Evolutionary conservation across 2,329 filamentous ascomycete species (phyloP), one percentile per base, ranked within the genome.

Genomic region (Penicillium sp.): DNA sequence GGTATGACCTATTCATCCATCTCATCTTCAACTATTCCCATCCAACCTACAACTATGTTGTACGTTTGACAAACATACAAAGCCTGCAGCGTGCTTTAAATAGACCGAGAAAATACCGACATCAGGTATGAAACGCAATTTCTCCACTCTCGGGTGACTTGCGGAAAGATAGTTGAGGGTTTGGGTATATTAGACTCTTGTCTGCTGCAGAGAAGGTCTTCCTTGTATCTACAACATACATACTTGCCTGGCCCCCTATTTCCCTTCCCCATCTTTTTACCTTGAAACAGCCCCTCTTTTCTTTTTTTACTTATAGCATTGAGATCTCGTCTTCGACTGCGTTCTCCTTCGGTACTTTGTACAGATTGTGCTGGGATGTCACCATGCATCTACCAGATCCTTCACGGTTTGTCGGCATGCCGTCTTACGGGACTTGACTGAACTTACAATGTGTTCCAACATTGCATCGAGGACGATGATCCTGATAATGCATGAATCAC

Each of bases 21-120:
- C 23, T 3, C 29, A 30, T 30, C 29, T 30, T 30, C 29, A 30
- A 5, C 23, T 23, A 5, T 23, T 23, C 23, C 23, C 5, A 23
- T 23, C 23, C 23, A 23, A 30, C 29, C 29, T 30, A 8, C 10
- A 30, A 8, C 7, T 30, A 8, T 2, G 4, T 9, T 30, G 32
- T 13, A 34, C 5, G 6, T 32, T 32, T 7, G 2, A 13, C 32
- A 34, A 14, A 10, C 32, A n/a, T 13, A 14, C 32, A 2, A 13
- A 9, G 11, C 8, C 29, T 34, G 32, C 32, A 34, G 10, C 2
- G 29, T 23, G 23, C 29, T n/a, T n/a, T 30, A 13, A 3, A 4
- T 13, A 48, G 43, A 14, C 51, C 51, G 51, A 53, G 44, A 41
- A 48, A 53, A 23, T 1, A 18, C 51, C 51, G 51, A 30, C 4